Percentiles rank a stretch among this genome's conserved stretches.
Evolutionary conservation across 1,139 yeast species (phyloP).

Genomic region (Chernovozyma aurita): DNA sequence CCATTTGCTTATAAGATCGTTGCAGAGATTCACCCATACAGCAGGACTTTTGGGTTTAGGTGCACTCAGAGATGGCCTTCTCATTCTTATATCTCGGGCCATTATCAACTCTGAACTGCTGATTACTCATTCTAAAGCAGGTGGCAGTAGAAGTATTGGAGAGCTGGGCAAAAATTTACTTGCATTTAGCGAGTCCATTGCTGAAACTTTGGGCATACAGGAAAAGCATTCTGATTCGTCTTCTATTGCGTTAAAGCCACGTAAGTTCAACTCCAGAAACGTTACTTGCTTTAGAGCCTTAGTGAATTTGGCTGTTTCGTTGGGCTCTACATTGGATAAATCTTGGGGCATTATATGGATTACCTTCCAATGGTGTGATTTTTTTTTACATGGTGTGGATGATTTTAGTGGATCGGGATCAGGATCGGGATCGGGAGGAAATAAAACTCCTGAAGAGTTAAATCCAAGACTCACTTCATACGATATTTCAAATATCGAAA

Average conservation of each 20-base stretch:
- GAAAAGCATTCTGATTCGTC: conserved; percentile 1
- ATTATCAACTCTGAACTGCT: conserved; percentile 33
- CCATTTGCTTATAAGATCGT: conserved; percentile 60
- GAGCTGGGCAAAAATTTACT: conserved; percentile 33
- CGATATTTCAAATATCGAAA: conserved; percentile 54
- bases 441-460: conserved; percentile 3
- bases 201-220: conserved; percentile 45
- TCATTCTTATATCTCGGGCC: conserved; percentile 53
- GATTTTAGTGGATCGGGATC: conserved; percentile 23
- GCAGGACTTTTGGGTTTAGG: conserved; percentile 66
- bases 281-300: conserved; percentile 76
- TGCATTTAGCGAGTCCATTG: conserved; percentile 58
- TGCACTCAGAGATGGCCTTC: conserved; percentile 55
- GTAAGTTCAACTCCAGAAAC: conserved; percentile 57
- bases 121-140: conserved; percentile 1
- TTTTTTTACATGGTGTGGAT: conserved; percentile 60
- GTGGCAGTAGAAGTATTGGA: conserved; percentile 11
- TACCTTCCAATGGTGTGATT: conserved; percentile 73
- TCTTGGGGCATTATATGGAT: conserved; percentile 70
- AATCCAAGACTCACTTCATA: conserved; percentile 23
- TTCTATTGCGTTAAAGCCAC: conserved; percentile 16
- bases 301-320: conserved; percentile 67
- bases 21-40: conserved; percentile 78
- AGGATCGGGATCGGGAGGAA: background rate
- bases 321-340: conserved; percentile 64